A percentile compares a stretch with the other conserved stretches of the same genome.
Evolutionary conservation across 2,329 filamentous ascomycete genomes (phyloP).

Genomic region (Pseudocercospora vitis): DNA sequence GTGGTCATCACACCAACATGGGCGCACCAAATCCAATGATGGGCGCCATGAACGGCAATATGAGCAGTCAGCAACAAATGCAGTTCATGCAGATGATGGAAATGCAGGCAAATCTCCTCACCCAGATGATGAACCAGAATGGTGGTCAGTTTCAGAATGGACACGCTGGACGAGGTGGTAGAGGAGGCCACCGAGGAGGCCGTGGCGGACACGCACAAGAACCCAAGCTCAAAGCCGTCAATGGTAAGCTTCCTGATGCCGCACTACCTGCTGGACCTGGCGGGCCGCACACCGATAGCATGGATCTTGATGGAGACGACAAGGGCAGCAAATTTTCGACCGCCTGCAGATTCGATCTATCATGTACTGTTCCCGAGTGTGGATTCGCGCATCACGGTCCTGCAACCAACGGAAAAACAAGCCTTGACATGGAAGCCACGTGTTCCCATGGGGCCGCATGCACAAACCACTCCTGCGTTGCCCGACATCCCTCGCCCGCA

Average conservation of each 20-base stretch:
- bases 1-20: slow-evolving; percentile 24
- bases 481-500: slow-evolving; percentile 87
- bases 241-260: slow-evolving; percentile 28
- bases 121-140: slow-evolving; percentile 56
- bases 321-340: slow-evolving; percentile 60
- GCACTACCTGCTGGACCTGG: slow-evolving; percentile 21
- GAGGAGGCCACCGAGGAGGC: slow-evolving; percentile 17
- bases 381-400: slow-evolving; percentile 93
- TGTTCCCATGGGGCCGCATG: slow-evolving; percentile 88
- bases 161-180: slow-evolving; percentile 40
- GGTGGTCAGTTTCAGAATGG: slow-evolving; percentile 44
- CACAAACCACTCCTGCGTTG: slow-evolving; percentile 93
- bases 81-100: slow-evolving; percentile 62
- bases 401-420: slow-evolving; percentile 66
- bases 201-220: slow-evolving; percentile 14
- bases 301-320: slow-evolving; percentile 63
- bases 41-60: slow-evolving; percentile 42
- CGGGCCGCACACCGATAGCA: slow-evolving; percentile 44
- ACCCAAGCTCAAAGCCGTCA: slow-evolving; percentile 23
- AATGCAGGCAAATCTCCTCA: slow-evolving; percentile 81
- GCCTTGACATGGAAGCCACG: slow-evolving; percentile 74
- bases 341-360: slow-evolving; percentile 85
- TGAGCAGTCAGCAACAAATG: slow-evolving; percentile 69
- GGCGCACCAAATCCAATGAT: slow-evolving; percentile 42
- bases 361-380: slow-evolving; percentile 86